Evolutionary conservation across 2,329 filamentous ascomycete species (phyloP).

Genomic region (Lachnellula willkommii): DNA sequence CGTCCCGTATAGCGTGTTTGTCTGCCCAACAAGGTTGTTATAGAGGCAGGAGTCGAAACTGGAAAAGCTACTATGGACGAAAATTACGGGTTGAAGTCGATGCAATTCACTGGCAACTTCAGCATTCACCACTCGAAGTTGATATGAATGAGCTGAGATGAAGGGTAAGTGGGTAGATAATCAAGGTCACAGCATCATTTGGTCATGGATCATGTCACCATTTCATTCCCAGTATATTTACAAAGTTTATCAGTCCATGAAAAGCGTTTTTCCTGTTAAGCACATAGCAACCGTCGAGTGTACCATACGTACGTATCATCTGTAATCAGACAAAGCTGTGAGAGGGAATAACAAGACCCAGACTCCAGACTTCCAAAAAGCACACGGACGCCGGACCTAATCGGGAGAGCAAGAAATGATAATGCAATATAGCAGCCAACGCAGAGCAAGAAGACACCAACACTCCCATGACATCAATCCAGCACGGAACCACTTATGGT

Average conservation of each 20-base stretch:
- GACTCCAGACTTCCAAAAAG: slow-evolving; percentile 24
- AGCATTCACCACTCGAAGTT: too few species aligned
- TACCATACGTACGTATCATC: slow-evolving; percentile 4
- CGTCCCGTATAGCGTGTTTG: too few species aligned
- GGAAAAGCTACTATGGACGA: too few species aligned
- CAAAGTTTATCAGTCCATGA: slow-evolving; percentile 14
- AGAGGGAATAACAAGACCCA: slow-evolving; percentile 19
- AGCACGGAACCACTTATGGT: slow-evolving; percentile 15
- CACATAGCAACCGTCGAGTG: slow-evolving; percentile 7
- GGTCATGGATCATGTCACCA: neutral
- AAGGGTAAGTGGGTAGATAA: neutral
- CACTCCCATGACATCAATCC: slow-evolving; percentile 14
- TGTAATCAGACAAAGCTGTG: slow-evolving; percentile 19
- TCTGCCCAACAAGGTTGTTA: too few species aligned
- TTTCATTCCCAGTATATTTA: slow-evolving; percentile 24
- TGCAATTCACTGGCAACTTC: too few species aligned
- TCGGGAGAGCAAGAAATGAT: slow-evolving; percentile 20
- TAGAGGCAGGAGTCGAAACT: too few species aligned
- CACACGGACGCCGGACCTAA: slow-evolving; percentile 23
- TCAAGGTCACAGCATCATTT: neutral
- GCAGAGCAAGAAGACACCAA: slow-evolving; percentile 13
- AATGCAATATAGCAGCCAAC: slow-evolving; percentile 23
- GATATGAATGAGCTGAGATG: too few species aligned
- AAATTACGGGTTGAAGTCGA: too few species aligned
- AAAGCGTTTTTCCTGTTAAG: slow-evolving; percentile 5